phyloP scores from a whole-genome alignment of 1,284 basidiomycete genomes.

The Rhodotorula mucilaginosa region DNA sequence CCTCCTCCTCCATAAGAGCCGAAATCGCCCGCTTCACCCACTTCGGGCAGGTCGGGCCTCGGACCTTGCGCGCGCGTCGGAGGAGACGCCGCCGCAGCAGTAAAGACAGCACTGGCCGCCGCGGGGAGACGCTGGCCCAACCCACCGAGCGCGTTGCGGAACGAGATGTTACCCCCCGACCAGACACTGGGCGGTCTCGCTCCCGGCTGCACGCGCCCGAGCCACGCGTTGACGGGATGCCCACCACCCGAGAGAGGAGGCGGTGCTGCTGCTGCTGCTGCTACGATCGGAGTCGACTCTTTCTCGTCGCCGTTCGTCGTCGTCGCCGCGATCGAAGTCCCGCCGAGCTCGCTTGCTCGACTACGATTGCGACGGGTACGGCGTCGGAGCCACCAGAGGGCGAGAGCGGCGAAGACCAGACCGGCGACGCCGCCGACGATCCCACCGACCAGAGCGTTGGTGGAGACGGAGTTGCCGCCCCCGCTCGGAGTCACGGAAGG shows the following conservation, averaged over 20 bases:
- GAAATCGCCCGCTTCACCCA: neutral
- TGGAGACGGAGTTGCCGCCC: neutral
- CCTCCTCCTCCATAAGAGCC: neutral
- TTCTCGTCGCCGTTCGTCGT: neutral
- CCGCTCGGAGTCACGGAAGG: neutral
- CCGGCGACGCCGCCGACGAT: slow-evolving; percentile 5
- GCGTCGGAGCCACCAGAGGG: neutral
- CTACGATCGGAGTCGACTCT: neutral
- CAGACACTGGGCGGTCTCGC: slow-evolving; percentile 2
- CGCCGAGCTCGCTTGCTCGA: neutral
- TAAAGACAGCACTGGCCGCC: too few relatives aligned
- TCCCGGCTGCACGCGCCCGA: neutral
- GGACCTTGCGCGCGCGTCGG: neutral
- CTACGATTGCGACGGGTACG: neutral
- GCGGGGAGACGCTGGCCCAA: neutral
- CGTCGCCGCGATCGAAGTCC: neutral
- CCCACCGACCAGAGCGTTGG: slow-evolving; percentile 4
- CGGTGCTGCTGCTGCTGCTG: neutral
- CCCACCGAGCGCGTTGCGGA: neutral
- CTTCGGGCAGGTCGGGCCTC: neutral
- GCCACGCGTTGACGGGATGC: slow-evolving; percentile 8
- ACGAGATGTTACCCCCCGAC: neutral
- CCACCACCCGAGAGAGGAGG: too few relatives aligned
- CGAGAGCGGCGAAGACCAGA: neutral
- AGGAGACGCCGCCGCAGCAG: neutral